Evolutionary conservation across 1,284 basidiomycete species (phyloP).

Genomic region (Cryptococcus maquisensis): DNA sequence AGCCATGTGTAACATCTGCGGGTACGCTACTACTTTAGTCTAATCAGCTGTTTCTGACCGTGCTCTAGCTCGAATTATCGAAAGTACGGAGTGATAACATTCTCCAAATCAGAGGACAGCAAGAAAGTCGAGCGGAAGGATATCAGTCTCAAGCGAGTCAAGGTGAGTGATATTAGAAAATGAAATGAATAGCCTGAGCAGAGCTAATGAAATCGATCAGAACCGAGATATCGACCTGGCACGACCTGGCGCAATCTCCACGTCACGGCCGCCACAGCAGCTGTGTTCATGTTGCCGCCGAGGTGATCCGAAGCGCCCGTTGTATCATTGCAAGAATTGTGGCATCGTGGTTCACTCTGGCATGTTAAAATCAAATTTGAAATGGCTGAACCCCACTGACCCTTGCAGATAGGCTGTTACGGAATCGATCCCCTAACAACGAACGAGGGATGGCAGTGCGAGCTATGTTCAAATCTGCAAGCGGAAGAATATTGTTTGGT

Average conservation of each 20-base stretch:
- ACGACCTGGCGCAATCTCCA: slow-evolving; percentile 13
- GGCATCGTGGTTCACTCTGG: slow-evolving; percentile 71
- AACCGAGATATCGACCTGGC: no score
- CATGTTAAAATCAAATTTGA: slow-evolving; percentile 35
- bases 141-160: slow-evolving; percentile 61
- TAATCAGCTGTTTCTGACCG: not conserved
- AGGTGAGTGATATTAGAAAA: slow-evolving; percentile 54
- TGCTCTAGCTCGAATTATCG: slow-evolving; percentile 56
- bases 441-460: slow-evolving; percentile 73
- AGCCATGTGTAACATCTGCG: slow-evolving; percentile 77
- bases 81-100: slow-evolving; percentile 70
- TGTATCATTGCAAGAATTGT: slow-evolving; percentile 74
- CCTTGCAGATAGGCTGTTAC: slow-evolving; percentile 58
- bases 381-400: slow-evolving; percentile 1
- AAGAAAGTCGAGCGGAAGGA: slow-evolving; percentile 31
- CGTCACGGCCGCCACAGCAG: slow-evolving; percentile 38
- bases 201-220: not conserved
- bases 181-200: not conserved
- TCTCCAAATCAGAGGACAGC: slow-evolving; percentile 40
- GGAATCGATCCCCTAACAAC: slow-evolving; percentile 60
- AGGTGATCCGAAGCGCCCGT: slow-evolving; percentile 66
- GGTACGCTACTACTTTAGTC: slow-evolving; percentile 47
- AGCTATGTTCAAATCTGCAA: slow-evolving; percentile 76
- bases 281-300: slow-evolving; percentile 68
- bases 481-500: slow-evolving; percentile 54